These are phyloP conservation scores for Ilyonectria destructans DNA, from an alignment of 2,329 filamentous ascomycete genomes.

Conservation along the genomic window DNA sequence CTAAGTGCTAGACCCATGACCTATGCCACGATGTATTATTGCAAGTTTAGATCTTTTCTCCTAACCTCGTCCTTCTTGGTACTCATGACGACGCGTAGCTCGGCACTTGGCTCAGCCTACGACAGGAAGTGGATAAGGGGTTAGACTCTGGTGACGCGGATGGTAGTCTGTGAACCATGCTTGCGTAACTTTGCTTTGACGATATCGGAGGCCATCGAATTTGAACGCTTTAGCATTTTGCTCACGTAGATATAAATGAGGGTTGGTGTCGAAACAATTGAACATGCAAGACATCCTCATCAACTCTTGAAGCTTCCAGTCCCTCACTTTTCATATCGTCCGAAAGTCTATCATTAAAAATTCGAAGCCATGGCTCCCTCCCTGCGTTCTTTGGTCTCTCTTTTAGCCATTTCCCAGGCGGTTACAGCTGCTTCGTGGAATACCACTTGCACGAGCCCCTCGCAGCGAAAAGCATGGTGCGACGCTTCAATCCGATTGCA, in stretches of 20 bases:
- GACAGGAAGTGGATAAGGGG: not conserved
- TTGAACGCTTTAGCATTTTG: not conserved
- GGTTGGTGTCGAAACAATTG: not conserved
- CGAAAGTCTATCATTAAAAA: not conserved
- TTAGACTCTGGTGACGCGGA: not conserved
- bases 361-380: not conserved
- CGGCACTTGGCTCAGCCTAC: not conserved
- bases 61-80: not conserved
- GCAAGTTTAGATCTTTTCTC: not conserved
- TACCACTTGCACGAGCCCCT: not conserved
- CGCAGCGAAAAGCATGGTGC: constrained; percentile 16
- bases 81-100: not conserved
- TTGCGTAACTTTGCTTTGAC: not conserved
- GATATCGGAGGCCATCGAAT: not conserved
- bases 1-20: not conserved
- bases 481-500: not conserved
- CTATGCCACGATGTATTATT: not conserved
- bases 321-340: not conserved
- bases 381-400: not conserved
- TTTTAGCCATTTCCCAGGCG: not conserved
- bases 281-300: not conserved
- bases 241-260: not conserved
- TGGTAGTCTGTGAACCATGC: not conserved
- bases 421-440: constrained; percentile 1
- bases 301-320: not conserved